A percentile compares a stretch with the other conserved stretches of the same genome.
Conservation (phyloP, 257 asterid genomes). For the Salvia hispanica region DNA sequence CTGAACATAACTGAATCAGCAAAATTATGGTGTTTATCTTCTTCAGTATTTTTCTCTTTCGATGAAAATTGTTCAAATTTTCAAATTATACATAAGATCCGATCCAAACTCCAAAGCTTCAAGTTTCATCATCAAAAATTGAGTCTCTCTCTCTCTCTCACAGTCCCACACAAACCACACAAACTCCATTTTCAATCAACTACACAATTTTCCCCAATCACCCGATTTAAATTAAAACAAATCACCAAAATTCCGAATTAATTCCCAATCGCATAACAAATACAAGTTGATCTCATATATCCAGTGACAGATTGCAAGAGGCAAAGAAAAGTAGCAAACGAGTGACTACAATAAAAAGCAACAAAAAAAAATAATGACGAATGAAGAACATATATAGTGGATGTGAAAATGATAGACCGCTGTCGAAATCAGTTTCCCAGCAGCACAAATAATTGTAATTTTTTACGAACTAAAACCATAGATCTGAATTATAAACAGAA, state of each 20-base stretch:
- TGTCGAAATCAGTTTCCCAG: background rate
- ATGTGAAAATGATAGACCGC: constrained; percentile 14
- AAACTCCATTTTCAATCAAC: background rate
- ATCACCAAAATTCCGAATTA: background rate
- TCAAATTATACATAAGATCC: background rate
- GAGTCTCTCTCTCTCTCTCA: background rate
- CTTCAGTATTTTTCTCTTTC: background rate
- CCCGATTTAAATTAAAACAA: background rate
- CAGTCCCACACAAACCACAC: background rate
- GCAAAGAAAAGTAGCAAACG: background rate
- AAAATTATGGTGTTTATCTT: background rate
- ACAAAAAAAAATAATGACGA: background rate
- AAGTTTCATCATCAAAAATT: background rate
- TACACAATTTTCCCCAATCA: background rate
- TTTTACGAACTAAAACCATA: constrained; percentile 21
- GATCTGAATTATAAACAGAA: constrained; percentile 31
- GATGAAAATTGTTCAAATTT: background rate
- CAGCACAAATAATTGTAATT: constrained; percentile 1
- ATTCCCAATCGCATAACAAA: constrained; percentile 17
- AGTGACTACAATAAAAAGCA: background rate
- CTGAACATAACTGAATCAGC: background rate
- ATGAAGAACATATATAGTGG: background rate
- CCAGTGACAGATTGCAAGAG: constrained; percentile 13
- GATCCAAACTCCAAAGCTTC: constrained; percentile 4
- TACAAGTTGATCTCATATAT: background rate